These are phyloP conservation scores for Obba rivulosa DNA, from an alignment of 768 basidiomycete species.

Conservation along the genomic window DNA sequence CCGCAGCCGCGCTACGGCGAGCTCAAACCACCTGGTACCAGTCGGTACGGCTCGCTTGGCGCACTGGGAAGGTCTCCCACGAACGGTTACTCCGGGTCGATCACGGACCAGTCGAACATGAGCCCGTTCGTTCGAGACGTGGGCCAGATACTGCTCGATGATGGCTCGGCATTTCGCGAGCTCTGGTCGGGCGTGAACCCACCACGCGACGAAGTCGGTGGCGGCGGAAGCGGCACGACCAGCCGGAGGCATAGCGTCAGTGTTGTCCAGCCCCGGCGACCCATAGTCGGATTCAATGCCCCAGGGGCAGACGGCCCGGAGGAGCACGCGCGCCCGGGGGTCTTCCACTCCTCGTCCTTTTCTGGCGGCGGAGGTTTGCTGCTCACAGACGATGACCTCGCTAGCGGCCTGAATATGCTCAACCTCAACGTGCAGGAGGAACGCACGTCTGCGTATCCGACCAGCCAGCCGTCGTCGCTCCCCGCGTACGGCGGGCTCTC, in stretches of 20 bases:
- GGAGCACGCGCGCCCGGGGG: slow-evolving; percentile 26
- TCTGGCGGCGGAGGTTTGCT: slow-evolving; percentile 48
- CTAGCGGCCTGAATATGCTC: slow-evolving; percentile 60
- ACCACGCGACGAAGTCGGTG: slow-evolving; percentile 57
- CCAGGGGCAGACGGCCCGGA: slow-evolving; percentile 43
- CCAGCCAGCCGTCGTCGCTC: slow-evolving; percentile 68
- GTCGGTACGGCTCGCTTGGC: slow-evolving; percentile 63
- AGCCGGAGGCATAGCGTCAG: slow-evolving; percentile 81
- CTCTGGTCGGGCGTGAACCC: slow-evolving; percentile 71
- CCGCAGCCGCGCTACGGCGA: slow-evolving; percentile 51
- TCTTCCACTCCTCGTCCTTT: slow-evolving; percentile 27
- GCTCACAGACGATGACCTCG: slow-evolving; percentile 78
- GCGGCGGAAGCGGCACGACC: slow-evolving; percentile 72
- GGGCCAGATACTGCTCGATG: slow-evolving; percentile 69
- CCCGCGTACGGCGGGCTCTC: slow-evolving; percentile 71
- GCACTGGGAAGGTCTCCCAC: slow-evolving; percentile 50
- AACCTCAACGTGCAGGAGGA: slow-evolving; percentile 44
- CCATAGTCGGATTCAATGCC: slow-evolving; percentile 65
- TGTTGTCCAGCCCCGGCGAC: slow-evolving; percentile 69
- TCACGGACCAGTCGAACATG: slow-evolving; percentile 67
- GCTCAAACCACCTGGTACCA: slow-evolving; percentile 53
- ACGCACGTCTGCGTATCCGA: slow-evolving; percentile 38
- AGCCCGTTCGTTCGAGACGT: slow-evolving; percentile 84
- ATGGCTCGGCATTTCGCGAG: slow-evolving; percentile 65
- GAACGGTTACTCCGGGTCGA: slow-evolving; percentile 45